phyloP scores from a whole-genome alignment of 2,329 filamentous ascomycete species.

The Trichophyton schoenleinii region DNA sequence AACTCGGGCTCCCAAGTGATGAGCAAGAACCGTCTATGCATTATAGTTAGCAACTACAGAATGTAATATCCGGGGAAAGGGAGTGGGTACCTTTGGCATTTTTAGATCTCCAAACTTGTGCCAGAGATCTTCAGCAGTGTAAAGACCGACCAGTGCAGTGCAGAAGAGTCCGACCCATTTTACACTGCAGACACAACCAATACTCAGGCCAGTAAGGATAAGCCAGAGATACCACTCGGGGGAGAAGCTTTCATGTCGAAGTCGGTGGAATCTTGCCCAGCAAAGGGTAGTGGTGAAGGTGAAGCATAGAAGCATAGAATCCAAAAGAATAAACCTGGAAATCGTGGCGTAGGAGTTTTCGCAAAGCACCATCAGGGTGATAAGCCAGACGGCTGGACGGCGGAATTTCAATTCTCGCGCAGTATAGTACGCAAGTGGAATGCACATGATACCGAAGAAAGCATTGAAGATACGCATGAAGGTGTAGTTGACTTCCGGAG shows the following conservation, averaged over 20 bases:
- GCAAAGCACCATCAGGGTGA: conserved; percentile 93
- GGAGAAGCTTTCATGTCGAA: conserved; percentile 75
- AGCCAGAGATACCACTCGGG: conserved; percentile 92
- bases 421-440: conserved; percentile 91
- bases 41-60: not conserved
- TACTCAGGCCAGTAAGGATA: conserved; percentile 82
- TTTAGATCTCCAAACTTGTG: conserved; percentile 90
- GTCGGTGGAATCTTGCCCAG: conserved; percentile 91
- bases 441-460: conserved; percentile 80
- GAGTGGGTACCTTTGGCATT: conserved; percentile 59
- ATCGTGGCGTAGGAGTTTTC: conserved; percentile 99
- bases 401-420: conserved; percentile 80
- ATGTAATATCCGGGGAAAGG: not conserved
- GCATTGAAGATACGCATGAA: conserved; percentile 99
- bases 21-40: conserved; percentile 43
- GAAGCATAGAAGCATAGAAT: conserved; percentile 97
- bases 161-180: conserved; percentile 97
- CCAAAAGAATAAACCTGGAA: conserved; percentile 92
- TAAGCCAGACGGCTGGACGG: conserved; percentile 80
- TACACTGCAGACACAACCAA: conserved; percentile 95
- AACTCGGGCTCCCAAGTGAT: conserved; percentile 68
- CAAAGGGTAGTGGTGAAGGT: conserved; percentile 96
- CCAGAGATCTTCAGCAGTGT: conserved; percentile 95
- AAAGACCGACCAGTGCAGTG: conserved; percentile 85
- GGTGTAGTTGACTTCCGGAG: conserved; percentile 85